Conservation (phyloP, 306 rosid genomes). For the Rosa lucieae region DNA sequence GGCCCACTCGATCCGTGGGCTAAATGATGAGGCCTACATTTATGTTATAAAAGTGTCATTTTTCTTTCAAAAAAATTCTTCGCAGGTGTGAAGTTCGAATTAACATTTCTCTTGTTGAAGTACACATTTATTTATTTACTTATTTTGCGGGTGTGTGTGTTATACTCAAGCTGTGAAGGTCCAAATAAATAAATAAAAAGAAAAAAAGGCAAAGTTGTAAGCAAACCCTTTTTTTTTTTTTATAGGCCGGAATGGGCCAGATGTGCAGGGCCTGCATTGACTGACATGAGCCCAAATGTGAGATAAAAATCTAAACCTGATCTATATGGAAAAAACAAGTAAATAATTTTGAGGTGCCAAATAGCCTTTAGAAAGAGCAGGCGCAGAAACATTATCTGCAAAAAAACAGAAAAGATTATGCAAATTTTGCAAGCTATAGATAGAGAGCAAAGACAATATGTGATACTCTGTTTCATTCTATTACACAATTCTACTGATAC, state of each 20-base stretch:
- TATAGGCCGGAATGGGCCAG: neutral
- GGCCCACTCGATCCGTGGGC: too few species aligned
- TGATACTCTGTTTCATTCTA: neutral
- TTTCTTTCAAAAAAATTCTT: too few species aligned
- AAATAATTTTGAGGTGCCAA: constrained; percentile 41
- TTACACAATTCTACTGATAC: neutral
- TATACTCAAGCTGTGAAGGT: too few species aligned
- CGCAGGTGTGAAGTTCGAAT: too few species aligned
- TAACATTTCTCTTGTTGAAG: too few species aligned
- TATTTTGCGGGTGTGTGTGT: too few species aligned
- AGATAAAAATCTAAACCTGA: constrained; percentile 26
- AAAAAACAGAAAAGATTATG: neutral
- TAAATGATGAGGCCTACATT: too few species aligned
- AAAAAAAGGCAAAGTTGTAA: too few species aligned
- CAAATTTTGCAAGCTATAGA: neutral
- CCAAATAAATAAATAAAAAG: too few species aligned
- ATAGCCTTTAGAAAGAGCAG: constrained; percentile 20
- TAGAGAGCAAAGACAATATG: neutral
- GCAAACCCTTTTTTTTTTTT: too few species aligned
- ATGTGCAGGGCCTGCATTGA: neutral
- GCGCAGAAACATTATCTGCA: constrained; percentile 42
- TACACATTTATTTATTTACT: too few species aligned
- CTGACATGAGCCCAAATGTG: neutral
- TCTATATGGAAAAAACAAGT: constrained; percentile 19
- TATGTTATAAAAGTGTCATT: too few species aligned